These are phyloP conservation scores for Imleria badia DNA, from an alignment of 768 basidiomycete species.

Conservation along the genomic window DNA sequence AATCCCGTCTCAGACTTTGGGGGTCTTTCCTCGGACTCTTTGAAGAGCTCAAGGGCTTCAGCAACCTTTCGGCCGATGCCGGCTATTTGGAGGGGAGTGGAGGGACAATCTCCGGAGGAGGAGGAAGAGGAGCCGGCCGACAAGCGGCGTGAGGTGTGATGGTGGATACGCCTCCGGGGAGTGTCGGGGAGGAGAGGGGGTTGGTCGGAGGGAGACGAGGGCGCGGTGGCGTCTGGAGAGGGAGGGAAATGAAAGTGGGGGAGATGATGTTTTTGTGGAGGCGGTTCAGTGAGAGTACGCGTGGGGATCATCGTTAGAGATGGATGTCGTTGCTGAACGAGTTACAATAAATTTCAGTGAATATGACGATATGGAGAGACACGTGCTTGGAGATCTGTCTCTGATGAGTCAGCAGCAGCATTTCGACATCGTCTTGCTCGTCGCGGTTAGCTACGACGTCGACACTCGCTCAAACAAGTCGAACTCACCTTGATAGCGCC, in stretches of 20 bases:
- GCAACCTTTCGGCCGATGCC: conserved; percentile 83
- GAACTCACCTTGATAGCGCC: conserved; percentile 20
- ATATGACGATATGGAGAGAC: conserved; percentile 37
- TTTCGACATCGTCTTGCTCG: conserved; percentile 6
- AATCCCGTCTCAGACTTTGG: conserved; percentile 24
- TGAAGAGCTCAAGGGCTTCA: conserved; percentile 78
- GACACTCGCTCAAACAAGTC: not conserved
- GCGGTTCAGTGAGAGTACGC: not conserved
- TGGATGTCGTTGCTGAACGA: not conserved
- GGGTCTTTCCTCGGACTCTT: conserved; percentile 55
- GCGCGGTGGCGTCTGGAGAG: not conserved
- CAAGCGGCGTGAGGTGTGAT: conserved; percentile 35
- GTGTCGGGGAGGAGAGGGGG: conserved; percentile 33
- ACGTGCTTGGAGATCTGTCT: conserved; percentile 32
- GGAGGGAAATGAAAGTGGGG: not conserved
- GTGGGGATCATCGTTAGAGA: not conserved
- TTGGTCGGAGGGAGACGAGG: conserved; percentile 1
- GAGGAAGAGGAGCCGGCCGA: conserved; percentile 29
- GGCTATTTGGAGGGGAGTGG: conserved; percentile 14
- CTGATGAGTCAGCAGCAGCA: conserved; percentile 33
- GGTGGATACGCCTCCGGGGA: conserved; percentile 27
- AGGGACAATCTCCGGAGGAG: not conserved
- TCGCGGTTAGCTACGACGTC: conserved; percentile 12
- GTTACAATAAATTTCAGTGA: conserved; percentile 12
- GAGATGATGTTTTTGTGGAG: not conserved